Conservation (phyloP, 371 early-diverging fungal species). For the Haplosporangium sp. region DNA sequence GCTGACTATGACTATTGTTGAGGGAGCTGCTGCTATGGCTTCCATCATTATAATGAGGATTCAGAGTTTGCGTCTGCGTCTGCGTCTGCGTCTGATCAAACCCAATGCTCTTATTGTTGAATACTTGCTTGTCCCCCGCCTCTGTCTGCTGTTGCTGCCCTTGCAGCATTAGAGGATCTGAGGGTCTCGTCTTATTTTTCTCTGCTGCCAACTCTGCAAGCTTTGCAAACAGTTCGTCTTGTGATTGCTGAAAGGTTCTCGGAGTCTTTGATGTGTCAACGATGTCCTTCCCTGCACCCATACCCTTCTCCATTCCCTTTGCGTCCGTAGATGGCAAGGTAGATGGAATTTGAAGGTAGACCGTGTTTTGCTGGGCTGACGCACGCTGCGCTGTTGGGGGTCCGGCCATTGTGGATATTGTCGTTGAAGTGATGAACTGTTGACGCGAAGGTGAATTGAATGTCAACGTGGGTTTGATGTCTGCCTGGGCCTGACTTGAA, state of each 20-base stretch:
- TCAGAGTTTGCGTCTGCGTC: too few species aligned
- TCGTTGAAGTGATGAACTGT: too few species aligned
- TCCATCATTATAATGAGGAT: too few species aligned
- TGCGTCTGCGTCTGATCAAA: too few species aligned
- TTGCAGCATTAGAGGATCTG: not conserved
- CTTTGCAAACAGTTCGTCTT: constrained; percentile 42
- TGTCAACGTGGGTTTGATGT: constrained; percentile 10
- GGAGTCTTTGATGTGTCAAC: constrained; percentile 12
- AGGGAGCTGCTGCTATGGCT: too few species aligned
- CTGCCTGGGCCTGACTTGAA: not conserved
- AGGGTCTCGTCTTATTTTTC: constrained; percentile 8
- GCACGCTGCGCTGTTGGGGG: constrained; percentile 8
- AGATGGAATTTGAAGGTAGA: constrained; percentile 5
- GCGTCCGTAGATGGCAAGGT: constrained; percentile 10
- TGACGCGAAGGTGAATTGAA: constrained; percentile 1
- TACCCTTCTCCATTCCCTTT: constrained; percentile 17
- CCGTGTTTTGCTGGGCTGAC: not conserved
- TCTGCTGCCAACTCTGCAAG: constrained; percentile 28
- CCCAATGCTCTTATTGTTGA: too few species aligned
- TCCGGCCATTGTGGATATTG: constrained; percentile 16
- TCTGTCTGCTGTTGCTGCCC: not conserved
- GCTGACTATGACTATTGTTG: too few species aligned
- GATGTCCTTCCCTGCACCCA: not conserved
- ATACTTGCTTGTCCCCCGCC: not conserved
- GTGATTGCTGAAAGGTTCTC: constrained; percentile 36